phyloP scores from a whole-genome alignment of 805 yeast species.

The Cyberlindnera subsufficiens region DNA sequence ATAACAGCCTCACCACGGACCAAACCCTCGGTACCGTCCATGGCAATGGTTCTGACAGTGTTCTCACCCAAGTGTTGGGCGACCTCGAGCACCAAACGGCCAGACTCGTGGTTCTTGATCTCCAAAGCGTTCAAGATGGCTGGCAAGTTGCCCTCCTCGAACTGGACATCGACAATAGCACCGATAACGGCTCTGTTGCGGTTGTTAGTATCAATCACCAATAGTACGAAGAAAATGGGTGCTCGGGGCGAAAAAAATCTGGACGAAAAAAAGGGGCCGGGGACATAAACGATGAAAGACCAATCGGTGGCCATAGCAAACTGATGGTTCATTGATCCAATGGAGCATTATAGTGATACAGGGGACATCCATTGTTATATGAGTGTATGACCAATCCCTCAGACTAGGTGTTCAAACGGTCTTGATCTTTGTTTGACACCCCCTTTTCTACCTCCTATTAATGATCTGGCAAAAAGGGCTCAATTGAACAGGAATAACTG shows the following conservation, averaged over 20 bases:
- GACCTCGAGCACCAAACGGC: slow-evolving; percentile 90
- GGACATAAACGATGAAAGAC: neutral
- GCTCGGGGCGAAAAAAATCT: neutral
- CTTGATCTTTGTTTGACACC: no score
- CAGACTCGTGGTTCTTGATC: slow-evolving; percentile 69
- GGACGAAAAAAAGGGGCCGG: neutral
- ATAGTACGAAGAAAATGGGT: neutral
- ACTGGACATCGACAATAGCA: slow-evolving; percentile 99
- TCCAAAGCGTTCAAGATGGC: slow-evolving; percentile 96
- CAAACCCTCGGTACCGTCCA: slow-evolving; percentile 99
- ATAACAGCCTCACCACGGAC: slow-evolving; percentile 90
- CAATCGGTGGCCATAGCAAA: neutral
- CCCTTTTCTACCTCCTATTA: neutral
- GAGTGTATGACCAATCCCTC: no score
- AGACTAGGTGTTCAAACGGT: no score
- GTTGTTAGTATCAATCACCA: slow-evolving; percentile 12
- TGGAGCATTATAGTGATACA: no score
- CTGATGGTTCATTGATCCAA: no score
- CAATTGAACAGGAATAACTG: no score
- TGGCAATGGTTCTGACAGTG: slow-evolving; percentile 99
- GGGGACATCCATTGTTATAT: no score
- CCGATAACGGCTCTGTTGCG: slow-evolving; percentile 84
- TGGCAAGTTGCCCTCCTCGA: slow-evolving; percentile 95
- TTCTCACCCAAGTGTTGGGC: slow-evolving; percentile 99
- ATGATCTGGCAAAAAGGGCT: neutral